Percentiles rank a stretch among this genome's conserved stretches.
Evolutionary conservation across 441 rosid species (phyloP).

Genomic region (Bocquillonia castaneifolia): DNA sequence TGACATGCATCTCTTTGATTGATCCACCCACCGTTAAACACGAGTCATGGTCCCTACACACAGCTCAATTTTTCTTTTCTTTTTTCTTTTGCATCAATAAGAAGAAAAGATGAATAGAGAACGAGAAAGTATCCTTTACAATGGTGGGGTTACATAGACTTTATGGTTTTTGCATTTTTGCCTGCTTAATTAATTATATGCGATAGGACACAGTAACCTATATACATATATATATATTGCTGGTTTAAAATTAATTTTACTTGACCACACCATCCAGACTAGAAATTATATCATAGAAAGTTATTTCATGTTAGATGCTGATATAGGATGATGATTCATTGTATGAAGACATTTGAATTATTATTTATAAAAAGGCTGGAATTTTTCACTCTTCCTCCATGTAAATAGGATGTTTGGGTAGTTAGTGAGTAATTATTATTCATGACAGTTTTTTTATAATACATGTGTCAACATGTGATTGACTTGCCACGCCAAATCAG

Average conservation of each 20-base stretch:
- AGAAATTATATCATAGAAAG: too few relatives aligned
- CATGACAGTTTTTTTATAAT: too few relatives aligned
- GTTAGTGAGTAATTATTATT: too few relatives aligned
- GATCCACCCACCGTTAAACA: slow-evolving; percentile 37
- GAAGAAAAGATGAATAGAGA: background rate
- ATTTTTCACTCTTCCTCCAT: too few relatives aligned
- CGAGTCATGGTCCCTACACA: slow-evolving; percentile 32
- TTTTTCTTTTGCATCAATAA: background rate
- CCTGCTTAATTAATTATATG: slow-evolving; percentile 17
- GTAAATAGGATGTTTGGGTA: too few relatives aligned
- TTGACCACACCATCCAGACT: slow-evolving; percentile 13
- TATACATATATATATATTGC: background rate
- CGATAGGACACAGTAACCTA: background rate
- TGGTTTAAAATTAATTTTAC: too few relatives aligned
- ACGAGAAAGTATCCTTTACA: background rate
- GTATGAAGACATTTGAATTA: too few relatives aligned
- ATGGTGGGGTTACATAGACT: slow-evolving; percentile 23
- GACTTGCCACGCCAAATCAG: too few relatives aligned
- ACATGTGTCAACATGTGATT: too few relatives aligned
- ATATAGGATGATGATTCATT: too few relatives aligned
- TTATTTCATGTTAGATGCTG: too few relatives aligned
- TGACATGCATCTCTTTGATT: slow-evolving; percentile 31
- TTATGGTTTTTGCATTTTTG: slow-evolving; percentile 21
- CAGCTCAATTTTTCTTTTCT: background rate
- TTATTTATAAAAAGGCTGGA: too few relatives aligned